Conservation (phyloP, 2,329 filamentous ascomycete genomes). For the Aureobasidium musti region DNA sequence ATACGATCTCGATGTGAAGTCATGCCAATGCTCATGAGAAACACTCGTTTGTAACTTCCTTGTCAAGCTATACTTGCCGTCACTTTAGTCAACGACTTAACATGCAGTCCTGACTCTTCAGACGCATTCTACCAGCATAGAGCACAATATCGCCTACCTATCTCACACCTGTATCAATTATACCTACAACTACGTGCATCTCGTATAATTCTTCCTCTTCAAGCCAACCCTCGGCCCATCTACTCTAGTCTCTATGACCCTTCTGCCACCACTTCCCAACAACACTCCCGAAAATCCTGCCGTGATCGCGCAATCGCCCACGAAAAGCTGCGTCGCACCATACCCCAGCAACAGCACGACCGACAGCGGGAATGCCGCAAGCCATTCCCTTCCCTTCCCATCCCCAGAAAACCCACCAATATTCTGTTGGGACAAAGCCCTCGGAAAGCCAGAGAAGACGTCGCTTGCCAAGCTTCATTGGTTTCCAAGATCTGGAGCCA, state of each 20-base stretch:
- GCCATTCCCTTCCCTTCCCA: background rate
- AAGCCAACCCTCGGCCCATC: no score
- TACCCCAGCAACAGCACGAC: background rate
- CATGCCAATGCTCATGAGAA: background rate
- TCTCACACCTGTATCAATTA: no score
- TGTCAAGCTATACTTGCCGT: background rate
- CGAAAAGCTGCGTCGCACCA: background rate
- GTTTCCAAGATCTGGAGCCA: background rate
- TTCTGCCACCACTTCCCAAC: no score
- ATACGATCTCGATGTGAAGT: no score
- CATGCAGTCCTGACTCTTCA: no score
- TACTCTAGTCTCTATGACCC: no score
- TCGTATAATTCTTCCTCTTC: no score
- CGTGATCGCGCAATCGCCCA: background rate
- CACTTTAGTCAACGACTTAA: no score
- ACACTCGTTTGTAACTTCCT: background rate
- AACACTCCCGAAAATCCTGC: background rate
- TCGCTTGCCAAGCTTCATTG: constrained; percentile 13
- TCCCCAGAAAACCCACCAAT: background rate
- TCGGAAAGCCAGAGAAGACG: background rate
- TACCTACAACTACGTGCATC: no score
- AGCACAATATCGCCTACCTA: no score
- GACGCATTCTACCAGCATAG: no score
- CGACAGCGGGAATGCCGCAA: constrained; percentile 11
- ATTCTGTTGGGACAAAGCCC: background rate